Percentiles rank a stretch among this genome's conserved stretches.
Conservation (phyloP, 768 basidiomycete species). For the Phaeolepiota aurea region DNA sequence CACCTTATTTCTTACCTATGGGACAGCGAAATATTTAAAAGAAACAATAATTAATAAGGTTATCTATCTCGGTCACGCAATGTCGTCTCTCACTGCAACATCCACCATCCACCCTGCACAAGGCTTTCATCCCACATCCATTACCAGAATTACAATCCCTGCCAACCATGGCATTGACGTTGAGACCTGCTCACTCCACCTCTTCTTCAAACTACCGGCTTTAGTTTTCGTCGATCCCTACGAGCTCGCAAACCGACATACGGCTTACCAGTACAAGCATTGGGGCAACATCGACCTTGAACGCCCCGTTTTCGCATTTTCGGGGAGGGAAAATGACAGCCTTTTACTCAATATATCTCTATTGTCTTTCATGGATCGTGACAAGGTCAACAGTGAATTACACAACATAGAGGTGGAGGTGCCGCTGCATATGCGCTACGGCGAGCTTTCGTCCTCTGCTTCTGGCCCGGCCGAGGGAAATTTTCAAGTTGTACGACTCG, state of each 20-base stretch:
- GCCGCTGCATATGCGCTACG: conserved; percentile 42
- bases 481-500: conserved; percentile 19
- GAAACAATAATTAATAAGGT: neutral
- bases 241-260: conserved; percentile 30
- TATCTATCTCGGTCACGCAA: conserved; percentile 2
- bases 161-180: conserved; percentile 2
- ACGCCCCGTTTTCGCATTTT: conserved; percentile 32
- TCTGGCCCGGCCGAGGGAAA: conserved; percentile 6
- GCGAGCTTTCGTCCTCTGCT: conserved; percentile 12
- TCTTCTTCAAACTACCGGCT: conserved; percentile 31
- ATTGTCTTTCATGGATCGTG: neutral
- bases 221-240: conserved; percentile 40
- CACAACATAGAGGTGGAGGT: conserved; percentile 29
- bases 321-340: conserved; percentile 11
- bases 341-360: conserved; percentile 16
- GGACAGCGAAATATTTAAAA: no score
- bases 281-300: conserved; percentile 38
- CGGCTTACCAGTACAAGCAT: conserved; percentile 29
- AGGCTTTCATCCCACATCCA: conserved; percentile 31
- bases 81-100: conserved; percentile 20
- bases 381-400: conserved; percentile 5
- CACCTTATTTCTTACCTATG: no score
- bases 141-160: conserved; percentile 17
- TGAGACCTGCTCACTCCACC: conserved; percentile 26
- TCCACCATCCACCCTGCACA: conserved; percentile 18